A percentile compares a stretch with the other conserved stretches of the same genome.
Conservation (phyloP, 768 basidiomycete genomes). For the Auriscalpium vulgare region DNA sequence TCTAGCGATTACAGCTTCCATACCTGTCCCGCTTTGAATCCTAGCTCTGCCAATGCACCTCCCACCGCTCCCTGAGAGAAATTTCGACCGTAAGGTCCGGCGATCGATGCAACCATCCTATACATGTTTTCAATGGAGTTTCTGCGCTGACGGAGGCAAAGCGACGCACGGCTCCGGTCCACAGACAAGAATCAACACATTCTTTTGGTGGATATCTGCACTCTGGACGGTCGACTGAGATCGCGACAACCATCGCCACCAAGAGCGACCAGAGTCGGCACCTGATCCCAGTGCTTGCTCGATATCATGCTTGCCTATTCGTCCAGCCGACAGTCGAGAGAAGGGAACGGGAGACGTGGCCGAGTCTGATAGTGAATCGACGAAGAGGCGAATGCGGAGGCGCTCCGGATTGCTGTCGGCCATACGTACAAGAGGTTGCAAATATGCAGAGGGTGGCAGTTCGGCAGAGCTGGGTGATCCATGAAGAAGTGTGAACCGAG, state of each 20-base stretch:
- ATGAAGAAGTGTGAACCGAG: slow-evolving; percentile 69
- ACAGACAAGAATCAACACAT: slow-evolving; percentile 64
- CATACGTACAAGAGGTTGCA: slow-evolving; percentile 42
- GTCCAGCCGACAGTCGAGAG: slow-evolving; percentile 35
- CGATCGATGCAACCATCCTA: slow-evolving; percentile 71
- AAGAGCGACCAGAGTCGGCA: slow-evolving; percentile 9
- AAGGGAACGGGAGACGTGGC: slow-evolving; percentile 11
- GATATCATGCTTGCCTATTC: slow-evolving; percentile 46
- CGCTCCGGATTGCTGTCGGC: slow-evolving; percentile 44
- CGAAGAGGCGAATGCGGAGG: slow-evolving; percentile 54
- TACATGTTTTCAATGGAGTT: slow-evolving; percentile 1
- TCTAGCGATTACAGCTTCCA: slow-evolving; percentile 46
- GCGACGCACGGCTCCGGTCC: slow-evolving; percentile 72
- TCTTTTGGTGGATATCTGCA: slow-evolving; percentile 16
- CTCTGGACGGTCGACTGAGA: not conserved
- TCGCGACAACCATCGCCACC: slow-evolving; percentile 25
- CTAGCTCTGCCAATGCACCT: slow-evolving; percentile 58
- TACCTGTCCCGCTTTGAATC: slow-evolving; percentile 54
- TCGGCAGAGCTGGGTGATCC: slow-evolving; percentile 53
- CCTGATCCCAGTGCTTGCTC: slow-evolving; percentile 31
- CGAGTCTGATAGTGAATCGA: slow-evolving; percentile 33
- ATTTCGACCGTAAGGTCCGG: slow-evolving; percentile 71
- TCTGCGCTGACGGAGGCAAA: not conserved
- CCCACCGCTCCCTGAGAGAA: slow-evolving; percentile 67
- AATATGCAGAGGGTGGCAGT: slow-evolving; percentile 58